Conservation (phyloP, 352 stramenopile genomes). For the Phytophthora chlamydospora region DNA sequence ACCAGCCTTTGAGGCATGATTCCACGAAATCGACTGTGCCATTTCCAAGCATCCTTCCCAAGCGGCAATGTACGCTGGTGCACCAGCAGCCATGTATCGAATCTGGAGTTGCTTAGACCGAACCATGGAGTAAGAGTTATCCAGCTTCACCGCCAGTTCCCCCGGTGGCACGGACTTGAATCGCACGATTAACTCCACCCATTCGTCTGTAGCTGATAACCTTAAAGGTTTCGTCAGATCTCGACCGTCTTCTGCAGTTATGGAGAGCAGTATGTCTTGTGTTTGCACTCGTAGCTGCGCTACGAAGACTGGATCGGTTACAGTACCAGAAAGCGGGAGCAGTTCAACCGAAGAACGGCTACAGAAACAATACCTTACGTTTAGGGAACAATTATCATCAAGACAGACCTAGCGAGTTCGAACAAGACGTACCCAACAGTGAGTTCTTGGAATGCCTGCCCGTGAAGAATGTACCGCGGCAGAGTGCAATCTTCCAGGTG, state of each 20-base stretch:
- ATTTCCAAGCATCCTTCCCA: constrained; percentile 72
- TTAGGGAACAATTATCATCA: not conserved
- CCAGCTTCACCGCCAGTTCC: constrained; percentile 47
- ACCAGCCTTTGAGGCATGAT: constrained; percentile 48
- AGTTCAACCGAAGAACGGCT: constrained; percentile 33
- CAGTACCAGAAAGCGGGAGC: constrained; percentile 15
- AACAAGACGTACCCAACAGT: constrained; percentile 48
- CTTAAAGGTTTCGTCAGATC: constrained; percentile 47
- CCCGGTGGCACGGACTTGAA: constrained; percentile 21
- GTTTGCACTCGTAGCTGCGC: constrained; percentile 44
- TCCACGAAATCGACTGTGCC: constrained; percentile 81
- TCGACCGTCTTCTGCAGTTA: constrained; percentile 31
- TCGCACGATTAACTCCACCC: constrained; percentile 57
- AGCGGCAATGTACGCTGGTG: constrained; percentile 40
- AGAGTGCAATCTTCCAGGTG: constrained; percentile 58
- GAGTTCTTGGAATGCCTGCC: constrained; percentile 40
- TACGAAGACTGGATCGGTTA: constrained; percentile 15
- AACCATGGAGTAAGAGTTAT: constrained; percentile 77
- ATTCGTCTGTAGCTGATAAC: constrained; percentile 50
- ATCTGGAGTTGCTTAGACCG: constrained; percentile 62
- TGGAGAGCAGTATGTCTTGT: constrained; percentile 47
- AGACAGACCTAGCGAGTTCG: not conserved
- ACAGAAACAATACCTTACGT: not conserved
- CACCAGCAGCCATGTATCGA: constrained; percentile 34
- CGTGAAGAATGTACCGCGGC: constrained; percentile 53